Conservation (phyloP, 169 alveolate genomes). For the Babesia bovis region DNA sequence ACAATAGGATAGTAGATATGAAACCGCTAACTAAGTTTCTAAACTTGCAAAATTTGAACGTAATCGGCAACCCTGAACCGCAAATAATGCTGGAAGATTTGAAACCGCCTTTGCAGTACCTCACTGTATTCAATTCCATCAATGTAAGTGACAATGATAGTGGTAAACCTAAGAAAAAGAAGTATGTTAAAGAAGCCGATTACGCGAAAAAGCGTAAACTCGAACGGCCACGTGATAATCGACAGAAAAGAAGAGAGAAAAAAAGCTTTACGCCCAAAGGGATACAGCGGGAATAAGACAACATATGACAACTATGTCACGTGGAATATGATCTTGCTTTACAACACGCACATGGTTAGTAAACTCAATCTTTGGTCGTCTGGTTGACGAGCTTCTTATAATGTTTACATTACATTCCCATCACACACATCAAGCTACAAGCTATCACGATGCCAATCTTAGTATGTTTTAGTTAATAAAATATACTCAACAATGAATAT, state of each 20-base stretch:
- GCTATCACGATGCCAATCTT: too few species aligned
- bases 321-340: neutral
- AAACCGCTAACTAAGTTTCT: slow-evolving; percentile 14
- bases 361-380: too few species aligned
- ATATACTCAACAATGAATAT: neutral
- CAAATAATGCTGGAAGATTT: slow-evolving; percentile 11
- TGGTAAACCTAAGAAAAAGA: neutral
- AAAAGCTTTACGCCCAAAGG: neutral
- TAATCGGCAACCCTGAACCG: slow-evolving; percentile 39
- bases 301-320: neutral
- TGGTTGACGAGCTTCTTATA: too few species aligned
- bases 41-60: slow-evolving; percentile 47
- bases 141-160: neutral
- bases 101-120: neutral
- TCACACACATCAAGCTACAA: too few species aligned
- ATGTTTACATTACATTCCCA: too few species aligned
- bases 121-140: slow-evolving; percentile 39
- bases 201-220: neutral
- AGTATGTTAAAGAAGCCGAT: neutral
- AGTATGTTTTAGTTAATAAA: too few species aligned
- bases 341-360: too few species aligned
- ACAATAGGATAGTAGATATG: slow-evolving; percentile 40
- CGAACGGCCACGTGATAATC: too few species aligned
- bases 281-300: neutral
- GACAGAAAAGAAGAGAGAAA: neutral